A percentile compares a stretch with the other conserved stretches of the same genome.
Conservation (phyloP, 805 yeast genomes). For the Ogataea polymorpha region DNA sequence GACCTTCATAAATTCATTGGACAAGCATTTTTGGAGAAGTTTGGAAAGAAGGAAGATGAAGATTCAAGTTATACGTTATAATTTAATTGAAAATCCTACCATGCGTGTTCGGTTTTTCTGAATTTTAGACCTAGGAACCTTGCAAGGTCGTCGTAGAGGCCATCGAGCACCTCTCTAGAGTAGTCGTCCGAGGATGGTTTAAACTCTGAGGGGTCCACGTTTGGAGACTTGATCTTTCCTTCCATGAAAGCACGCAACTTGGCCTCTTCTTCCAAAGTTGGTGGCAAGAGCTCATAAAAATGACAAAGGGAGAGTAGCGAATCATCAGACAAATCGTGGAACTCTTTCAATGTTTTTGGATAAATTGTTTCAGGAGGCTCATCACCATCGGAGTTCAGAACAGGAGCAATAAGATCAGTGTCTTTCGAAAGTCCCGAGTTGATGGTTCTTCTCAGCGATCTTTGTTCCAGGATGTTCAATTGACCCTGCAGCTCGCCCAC, state of each 20-base stretch:
- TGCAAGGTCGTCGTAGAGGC: constrained; percentile 60
- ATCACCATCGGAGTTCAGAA: constrained; percentile 79
- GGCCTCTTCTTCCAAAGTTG: constrained; percentile 52
- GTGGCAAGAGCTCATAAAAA: constrained; percentile 77
- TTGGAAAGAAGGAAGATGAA: constrained; percentile 9
- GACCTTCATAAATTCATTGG: constrained; percentile 72
- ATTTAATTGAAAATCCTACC: constrained; percentile 35
- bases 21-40: constrained; percentile 45
- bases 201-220: constrained; percentile 29
- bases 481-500: constrained; percentile 91
- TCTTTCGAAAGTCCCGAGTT: constrained; percentile 50
- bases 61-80: neutral
- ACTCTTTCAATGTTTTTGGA: constrained; percentile 58
- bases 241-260: constrained; percentile 48
- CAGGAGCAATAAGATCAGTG: constrained; percentile 54
- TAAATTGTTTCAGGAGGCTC: constrained; percentile 49
- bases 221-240: constrained; percentile 44
- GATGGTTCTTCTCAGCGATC: constrained; percentile 66
- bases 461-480: constrained; percentile 72
- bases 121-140: constrained; percentile 61
- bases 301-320: constrained; percentile 53
- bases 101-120: constrained; percentile 46
- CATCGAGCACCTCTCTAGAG: constrained; percentile 48
- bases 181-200: constrained; percentile 31
- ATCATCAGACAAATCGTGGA: constrained; percentile 43